phyloP scores from a whole-genome alignment of 2,329 filamentous ascomycete genomes.

The Colletotrichum sidae region DNA sequence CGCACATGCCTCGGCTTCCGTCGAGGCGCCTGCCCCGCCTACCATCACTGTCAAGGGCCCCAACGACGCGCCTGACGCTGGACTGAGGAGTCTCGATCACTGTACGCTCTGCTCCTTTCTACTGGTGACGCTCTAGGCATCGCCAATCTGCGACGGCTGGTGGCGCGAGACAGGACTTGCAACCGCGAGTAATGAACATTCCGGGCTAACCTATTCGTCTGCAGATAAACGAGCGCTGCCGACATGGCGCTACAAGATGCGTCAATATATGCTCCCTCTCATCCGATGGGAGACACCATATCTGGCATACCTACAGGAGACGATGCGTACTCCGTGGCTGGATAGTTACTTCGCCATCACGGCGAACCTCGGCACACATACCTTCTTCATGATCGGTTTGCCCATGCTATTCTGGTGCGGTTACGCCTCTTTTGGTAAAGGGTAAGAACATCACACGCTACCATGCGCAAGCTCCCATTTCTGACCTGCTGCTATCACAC shows the following conservation, averaged over 20 bases:
- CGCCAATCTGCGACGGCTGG: no score
- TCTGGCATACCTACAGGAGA: constrained; percentile 86
- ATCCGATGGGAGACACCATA: constrained; percentile 96
- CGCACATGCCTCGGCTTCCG: constrained; percentile 9
- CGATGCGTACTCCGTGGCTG: constrained; percentile 82
- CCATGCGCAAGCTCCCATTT: not conserved
- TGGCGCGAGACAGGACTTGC: not conserved
- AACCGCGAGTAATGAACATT: constrained; percentile 22
- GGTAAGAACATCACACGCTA: constrained; percentile 67
- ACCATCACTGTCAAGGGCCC: constrained; percentile 27
- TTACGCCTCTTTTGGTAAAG: constrained; percentile 85
- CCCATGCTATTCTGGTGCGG: constrained; percentile 98
- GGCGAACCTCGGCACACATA: constrained; percentile 96
- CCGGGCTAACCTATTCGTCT: constrained; percentile 22
- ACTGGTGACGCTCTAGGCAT: constrained; percentile 13
- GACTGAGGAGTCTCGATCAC: constrained; percentile 82
- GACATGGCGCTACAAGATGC: constrained; percentile 86
- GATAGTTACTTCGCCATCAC: constrained; percentile 98
- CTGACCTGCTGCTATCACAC: constrained; percentile 22
- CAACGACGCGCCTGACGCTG: constrained; percentile 68
- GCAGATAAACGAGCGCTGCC: constrained; percentile 86
- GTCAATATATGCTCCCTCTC: constrained; percentile 84
- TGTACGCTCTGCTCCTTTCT: constrained; percentile 62
- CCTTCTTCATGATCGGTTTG: constrained; percentile 96
- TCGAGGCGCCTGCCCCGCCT: constrained; percentile 27